Percentiles rank a stretch among this genome's conserved stretches.
Conservation (phyloP, 345 rosid genomes). For the Eucalyptus marginata region DNA sequence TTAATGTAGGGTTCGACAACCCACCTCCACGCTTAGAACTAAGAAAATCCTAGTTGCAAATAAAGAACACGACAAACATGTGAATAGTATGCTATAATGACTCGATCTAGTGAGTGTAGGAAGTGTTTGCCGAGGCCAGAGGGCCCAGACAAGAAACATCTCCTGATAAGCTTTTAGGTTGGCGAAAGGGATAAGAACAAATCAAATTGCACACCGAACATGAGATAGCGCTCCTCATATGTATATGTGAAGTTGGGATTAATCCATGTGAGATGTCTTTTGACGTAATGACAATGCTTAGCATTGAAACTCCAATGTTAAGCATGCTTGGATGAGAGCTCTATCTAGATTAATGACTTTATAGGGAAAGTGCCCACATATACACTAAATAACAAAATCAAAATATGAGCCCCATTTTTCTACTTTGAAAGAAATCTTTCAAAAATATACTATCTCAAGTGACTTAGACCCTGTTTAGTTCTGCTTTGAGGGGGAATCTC, state of each 20-base stretch:
- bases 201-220: accelerated
- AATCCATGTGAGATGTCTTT: not conserved
- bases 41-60: not conserved
- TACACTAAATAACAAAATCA: too few relatives aligned
- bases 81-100: accelerated
- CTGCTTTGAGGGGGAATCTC: too few relatives aligned
- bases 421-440: too few relatives aligned
- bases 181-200: not conserved
- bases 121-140: accelerated
- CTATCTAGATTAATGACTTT: accelerated
- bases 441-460: accelerated
- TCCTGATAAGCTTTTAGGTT: not conserved
- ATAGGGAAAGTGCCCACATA: too few relatives aligned
- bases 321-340: not conserved
- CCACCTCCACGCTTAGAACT: not conserved
- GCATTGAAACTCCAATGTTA: accelerated
- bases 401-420: too few relatives aligned
- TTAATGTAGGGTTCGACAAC: not conserved
- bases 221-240: not conserved
- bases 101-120: accelerated
- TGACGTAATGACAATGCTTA: accelerated
- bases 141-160: not conserved
- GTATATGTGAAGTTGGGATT: not conserved
- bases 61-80: not conserved
- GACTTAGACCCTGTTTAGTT: not conserved